A percentile compares a stretch with the other conserved stretches of the same genome.
These are phyloP conservation scores for Mycena galericulata DNA, from an alignment of 768 basidiomycete species.

Conservation along the genomic window DNA sequence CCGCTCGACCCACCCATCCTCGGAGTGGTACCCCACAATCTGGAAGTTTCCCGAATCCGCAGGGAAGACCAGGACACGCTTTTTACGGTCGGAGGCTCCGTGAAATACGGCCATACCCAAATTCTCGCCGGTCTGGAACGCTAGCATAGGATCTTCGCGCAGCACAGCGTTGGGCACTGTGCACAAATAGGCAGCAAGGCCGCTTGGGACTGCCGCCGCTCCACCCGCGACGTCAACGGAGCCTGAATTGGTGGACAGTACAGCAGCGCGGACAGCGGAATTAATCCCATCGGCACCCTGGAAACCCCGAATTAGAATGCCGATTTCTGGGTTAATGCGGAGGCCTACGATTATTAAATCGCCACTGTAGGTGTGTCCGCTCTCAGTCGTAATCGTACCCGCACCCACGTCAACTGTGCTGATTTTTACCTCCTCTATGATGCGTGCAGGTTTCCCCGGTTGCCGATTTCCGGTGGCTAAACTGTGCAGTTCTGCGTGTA, in stretches of 20 bases:
- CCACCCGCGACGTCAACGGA: conserved; percentile 9
- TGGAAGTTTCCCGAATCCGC: conserved; percentile 30
- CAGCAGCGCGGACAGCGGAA: conserved; percentile 30
- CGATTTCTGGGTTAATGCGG: not conserved
- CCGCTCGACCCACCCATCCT: conserved; percentile 22
- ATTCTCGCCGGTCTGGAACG: conserved; percentile 25
- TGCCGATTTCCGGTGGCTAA: conserved; percentile 17
- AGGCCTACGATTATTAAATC: conserved; percentile 30
- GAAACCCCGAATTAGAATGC: not conserved
- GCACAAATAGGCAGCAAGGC: conserved; percentile 29
- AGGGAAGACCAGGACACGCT: conserved; percentile 22
- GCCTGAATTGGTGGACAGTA: conserved; percentile 16
- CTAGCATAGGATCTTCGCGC: conserved; percentile 21
- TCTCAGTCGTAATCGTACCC: conserved; percentile 26
- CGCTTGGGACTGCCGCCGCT: conserved; percentile 25
- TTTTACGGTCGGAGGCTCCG: conserved; percentile 8
- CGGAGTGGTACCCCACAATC: conserved; percentile 29
- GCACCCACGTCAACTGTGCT: conserved; percentile 12
- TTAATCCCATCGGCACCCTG: conserved; percentile 36
- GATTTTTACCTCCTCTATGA: conserved; percentile 31
- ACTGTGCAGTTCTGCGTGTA: conserved; percentile 25
- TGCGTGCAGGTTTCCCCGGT: conserved; percentile 29
- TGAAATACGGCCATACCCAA: conserved; percentile 24
- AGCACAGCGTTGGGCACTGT: conserved; percentile 23
- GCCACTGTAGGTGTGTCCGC: conserved; percentile 19